Evolutionary conservation across 2,329 filamentous ascomycete species (phyloP).

Genomic region (Talaromyces sp.): DNA sequence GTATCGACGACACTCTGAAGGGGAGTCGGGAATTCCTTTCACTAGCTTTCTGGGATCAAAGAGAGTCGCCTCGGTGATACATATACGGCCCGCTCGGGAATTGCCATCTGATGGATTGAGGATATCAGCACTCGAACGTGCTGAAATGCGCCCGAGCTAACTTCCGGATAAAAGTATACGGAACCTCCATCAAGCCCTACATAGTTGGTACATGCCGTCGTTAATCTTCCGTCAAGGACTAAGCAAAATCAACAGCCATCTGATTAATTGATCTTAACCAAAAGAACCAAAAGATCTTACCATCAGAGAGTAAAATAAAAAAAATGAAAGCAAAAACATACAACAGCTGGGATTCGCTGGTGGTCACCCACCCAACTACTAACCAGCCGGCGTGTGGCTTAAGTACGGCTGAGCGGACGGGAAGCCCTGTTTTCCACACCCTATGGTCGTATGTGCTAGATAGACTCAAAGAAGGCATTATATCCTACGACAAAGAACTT

Average conservation of each 20-base stretch:
- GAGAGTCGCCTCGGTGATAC: not conserved
- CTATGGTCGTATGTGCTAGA: not conserved
- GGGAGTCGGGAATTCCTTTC: not conserved
- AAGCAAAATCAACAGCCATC: not conserved
- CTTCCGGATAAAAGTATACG: too few species aligned
- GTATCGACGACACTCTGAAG: not conserved
- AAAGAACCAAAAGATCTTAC: too few species aligned
- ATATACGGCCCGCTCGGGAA: not conserved
- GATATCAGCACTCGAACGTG: not conserved
- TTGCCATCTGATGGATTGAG: not conserved
- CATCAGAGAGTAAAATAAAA: not conserved
- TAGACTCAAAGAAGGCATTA: too few species aligned
- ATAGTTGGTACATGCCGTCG: too few species aligned
- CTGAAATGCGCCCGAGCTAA: not conserved
- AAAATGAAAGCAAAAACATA: not conserved
- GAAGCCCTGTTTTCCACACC: slow-evolving; percentile 2
- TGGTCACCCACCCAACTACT: slow-evolving; percentile 4
- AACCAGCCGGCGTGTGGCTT: slow-evolving; percentile 2
- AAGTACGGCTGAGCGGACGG: slow-evolving; percentile 2
- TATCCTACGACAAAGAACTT: too few species aligned
- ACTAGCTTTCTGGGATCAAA: not conserved
- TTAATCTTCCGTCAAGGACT: too few species aligned
- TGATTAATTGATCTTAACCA: too few species aligned
- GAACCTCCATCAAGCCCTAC: too few species aligned
- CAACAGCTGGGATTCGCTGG: slow-evolving; percentile 3